Conservation (phyloP, 495 filamentous ascomycete species). For the Venustampulla echinocandica region DNA sequence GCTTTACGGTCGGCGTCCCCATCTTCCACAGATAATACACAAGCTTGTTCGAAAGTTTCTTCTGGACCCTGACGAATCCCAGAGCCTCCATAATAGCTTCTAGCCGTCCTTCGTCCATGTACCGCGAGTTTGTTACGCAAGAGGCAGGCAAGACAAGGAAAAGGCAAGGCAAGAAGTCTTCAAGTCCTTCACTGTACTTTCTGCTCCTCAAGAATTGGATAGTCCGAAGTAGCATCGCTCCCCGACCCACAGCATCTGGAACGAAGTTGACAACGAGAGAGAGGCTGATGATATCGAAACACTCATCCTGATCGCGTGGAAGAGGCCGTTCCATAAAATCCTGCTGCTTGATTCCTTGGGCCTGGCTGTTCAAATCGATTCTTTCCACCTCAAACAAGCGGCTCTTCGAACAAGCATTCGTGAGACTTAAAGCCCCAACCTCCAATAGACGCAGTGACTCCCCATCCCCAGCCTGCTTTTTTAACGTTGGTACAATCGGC, state of each 20-base stretch:
- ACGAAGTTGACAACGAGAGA: slow-evolving; percentile 95
- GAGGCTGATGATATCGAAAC: slow-evolving; percentile 86
- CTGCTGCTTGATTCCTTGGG: slow-evolving; percentile 69
- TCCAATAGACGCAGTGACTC: slow-evolving; percentile 60
- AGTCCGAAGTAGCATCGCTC: slow-evolving; percentile 79
- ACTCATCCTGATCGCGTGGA: slow-evolving; percentile 49
- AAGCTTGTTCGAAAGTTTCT: slow-evolving; percentile 72
- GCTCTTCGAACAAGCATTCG: slow-evolving; percentile 74
- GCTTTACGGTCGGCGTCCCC: slow-evolving; percentile 26
- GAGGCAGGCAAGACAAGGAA: slow-evolving; percentile 87
- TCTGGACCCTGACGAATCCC: slow-evolving; percentile 56
- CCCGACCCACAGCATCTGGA: slow-evolving; percentile 60
- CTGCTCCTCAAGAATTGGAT: slow-evolving; percentile 49
- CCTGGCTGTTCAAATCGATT: slow-evolving; percentile 87
- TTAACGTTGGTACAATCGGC: slow-evolving; percentile 28
- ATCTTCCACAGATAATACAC: slow-evolving; percentile 78
- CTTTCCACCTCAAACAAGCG: slow-evolving; percentile 62
- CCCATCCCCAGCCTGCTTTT: slow-evolving; percentile 21
- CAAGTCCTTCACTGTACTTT: slow-evolving; percentile 18
- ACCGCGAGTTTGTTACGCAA: slow-evolving; percentile 87
- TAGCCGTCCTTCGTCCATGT: slow-evolving; percentile 68
- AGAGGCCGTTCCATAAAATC: slow-evolving; percentile 90
- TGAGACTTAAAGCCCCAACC: slow-evolving; percentile 76
- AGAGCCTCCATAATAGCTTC: slow-evolving; percentile 64
- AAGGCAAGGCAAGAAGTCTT: slow-evolving; percentile 56